These are phyloP conservation scores for Polytrichum commune DNA, from an alignment of 225 moss, liverwort and hornwort genomes.

Conservation along the genomic window DNA sequence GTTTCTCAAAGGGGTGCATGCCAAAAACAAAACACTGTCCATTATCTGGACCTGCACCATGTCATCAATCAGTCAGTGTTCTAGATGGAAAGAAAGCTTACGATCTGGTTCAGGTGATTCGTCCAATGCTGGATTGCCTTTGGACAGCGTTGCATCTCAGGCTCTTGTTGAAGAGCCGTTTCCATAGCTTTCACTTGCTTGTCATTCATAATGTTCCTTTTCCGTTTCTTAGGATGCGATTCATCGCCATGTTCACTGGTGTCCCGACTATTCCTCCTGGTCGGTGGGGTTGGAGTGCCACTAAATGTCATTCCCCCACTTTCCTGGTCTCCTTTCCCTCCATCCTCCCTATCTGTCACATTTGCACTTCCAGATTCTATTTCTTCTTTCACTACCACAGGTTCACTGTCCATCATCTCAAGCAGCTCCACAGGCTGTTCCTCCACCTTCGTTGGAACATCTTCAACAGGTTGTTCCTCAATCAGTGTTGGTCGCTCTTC, in stretches of 20 bases:
- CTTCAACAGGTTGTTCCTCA: constrained; percentile 19
- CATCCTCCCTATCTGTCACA: constrained; percentile 51
- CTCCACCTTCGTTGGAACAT: constrained; percentile 26
- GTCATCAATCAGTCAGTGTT: too few species aligned
- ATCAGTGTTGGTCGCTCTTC: constrained; percentile 26
- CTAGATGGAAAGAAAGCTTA: constrained; percentile 27
- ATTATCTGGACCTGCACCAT: too few species aligned
- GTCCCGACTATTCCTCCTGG: constrained; percentile 73
- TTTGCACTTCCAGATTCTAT: constrained; percentile 54
- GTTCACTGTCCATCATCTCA: constrained; percentile 8
- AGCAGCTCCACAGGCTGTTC: constrained; percentile 19
- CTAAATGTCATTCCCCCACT: constrained; percentile 49
- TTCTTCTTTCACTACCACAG: constrained; percentile 45
- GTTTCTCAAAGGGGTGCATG: background rate
- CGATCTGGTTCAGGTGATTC: constrained; percentile 71
- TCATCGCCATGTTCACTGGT: constrained; percentile 80
- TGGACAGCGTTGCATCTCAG: constrained; percentile 97
- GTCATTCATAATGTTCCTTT: constrained; percentile 98
- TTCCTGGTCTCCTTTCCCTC: constrained; percentile 49
- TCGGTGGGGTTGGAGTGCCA: constrained; percentile 37
- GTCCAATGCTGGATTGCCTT: constrained; percentile 83
- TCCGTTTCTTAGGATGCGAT: constrained; percentile 89
- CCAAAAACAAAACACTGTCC: too few species aligned
- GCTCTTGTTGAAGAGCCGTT: constrained; percentile 75
- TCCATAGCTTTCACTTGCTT: constrained; percentile 83